Evolutionary conservation across 208 protist species (phyloP), one percentile per base, ranked within the genome.

Genomic region (Wallacemonas sp.): DNA sequence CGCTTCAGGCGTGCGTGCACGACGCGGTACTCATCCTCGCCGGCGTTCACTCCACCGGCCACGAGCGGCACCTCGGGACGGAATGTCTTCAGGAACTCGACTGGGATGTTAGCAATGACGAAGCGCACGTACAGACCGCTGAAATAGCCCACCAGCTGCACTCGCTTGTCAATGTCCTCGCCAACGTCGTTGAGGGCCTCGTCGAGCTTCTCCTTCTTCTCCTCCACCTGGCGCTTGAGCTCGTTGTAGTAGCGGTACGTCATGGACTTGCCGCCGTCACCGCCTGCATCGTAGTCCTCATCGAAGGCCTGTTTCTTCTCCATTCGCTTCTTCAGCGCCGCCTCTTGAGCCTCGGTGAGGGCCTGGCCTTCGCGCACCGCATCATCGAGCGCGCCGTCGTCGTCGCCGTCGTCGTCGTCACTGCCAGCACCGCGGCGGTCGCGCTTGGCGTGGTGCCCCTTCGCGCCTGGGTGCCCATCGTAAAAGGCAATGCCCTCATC

Each of bases 121-220:
- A 99, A 81, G 42, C 98, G 94, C 30, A 99, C 85, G 76, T 99
- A 99, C 15, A 94, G 66, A 17, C 98, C 98, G 22, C 94, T 93
- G 41, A 91, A 93, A 78, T 89, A 98, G 59, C 97, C 91, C 10
- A 97, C 90, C 34, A 95, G 84, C 71, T 89, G 73, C 15, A 97
- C 76, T 64, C 95, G 92, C 58, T 93, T 83, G 8, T 80, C 81
- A 1, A 95, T 53, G 63, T 97, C 88, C 19, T 94, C 83, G 48
- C 85, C 87, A 32, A 89, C 76, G 15, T 94, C 77, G 39, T 90
- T 83, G 2, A 95, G 72, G 1, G 92, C 76, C 36, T 81, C 78
- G 73, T 98, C 80, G 38, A 95, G 77, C 29, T 76, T 64, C 48
- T 83, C 73, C 69, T 91, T 89, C 73, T 92, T 93, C 72, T 86